Percentiles rank a stretch among this genome's conserved stretches.
phyloP scores from a whole-genome alignment of 257 asterid species.

The Primulina tabacum region DNA sequence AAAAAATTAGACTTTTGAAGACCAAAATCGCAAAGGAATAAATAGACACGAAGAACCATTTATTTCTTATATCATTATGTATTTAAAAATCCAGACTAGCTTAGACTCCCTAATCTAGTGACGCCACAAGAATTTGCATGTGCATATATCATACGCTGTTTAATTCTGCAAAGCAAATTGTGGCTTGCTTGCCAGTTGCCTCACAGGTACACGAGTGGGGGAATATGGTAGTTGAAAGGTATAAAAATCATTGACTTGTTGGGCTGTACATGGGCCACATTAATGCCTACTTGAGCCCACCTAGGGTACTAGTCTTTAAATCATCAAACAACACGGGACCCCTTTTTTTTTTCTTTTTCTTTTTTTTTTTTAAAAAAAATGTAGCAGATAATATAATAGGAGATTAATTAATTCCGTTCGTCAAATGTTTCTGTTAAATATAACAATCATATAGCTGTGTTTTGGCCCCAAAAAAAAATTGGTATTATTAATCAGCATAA shows the following conservation, averaged over 20 bases:
- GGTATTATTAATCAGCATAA: no score
- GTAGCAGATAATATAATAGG: neutral
- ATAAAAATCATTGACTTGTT: neutral
- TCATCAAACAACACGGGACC: neutral
- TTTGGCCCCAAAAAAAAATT: no score
- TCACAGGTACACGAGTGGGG: neutral
- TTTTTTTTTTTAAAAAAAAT: no score
- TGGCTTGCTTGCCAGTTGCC: neutral
- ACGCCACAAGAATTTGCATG: neutral
- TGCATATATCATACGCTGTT: neutral
- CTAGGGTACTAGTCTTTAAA: conserved; percentile 9
- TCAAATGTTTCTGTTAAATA: neutral
- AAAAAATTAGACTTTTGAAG: no score
- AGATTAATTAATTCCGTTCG: neutral
- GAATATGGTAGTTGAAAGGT: conserved; percentile 16
- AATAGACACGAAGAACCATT: no score
- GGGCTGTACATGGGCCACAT: conserved; percentile 31
- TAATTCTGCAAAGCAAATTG: neutral
- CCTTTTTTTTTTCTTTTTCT: neutral
- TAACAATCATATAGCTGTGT: neutral
- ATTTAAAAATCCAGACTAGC: neutral
- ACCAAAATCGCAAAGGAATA: no score
- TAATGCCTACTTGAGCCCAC: conserved; percentile 29
- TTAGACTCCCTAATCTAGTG: no score
- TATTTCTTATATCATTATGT: no score